Base-by-base conservation (phyloP, 495 filamentous ascomycete genomes). In the Cercophora newfieldiana region DNA sequence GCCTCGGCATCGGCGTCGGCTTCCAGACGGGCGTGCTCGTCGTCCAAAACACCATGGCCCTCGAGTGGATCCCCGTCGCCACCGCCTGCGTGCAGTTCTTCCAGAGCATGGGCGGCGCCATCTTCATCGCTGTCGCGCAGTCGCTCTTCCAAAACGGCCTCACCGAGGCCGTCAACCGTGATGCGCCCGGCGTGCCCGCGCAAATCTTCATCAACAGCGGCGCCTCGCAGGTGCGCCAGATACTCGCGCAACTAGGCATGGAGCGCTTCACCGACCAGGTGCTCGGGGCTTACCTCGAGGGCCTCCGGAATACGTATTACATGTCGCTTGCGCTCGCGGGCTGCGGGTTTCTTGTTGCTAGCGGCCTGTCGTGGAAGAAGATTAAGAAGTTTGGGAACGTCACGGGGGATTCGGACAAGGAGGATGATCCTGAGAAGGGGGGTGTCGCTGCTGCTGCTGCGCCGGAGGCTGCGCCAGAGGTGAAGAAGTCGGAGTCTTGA, bases 61-160 rank as follows among this genome's bases (percentile, higher is more conserved):
- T 77, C 19, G 80, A 81, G 2, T 85, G 90, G 72, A 82, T 91
- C 2, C 78, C 90, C 12, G 85, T 85, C 7, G 90, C 83, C 44
- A 86, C 87, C 0, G 81, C 88, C 0, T 74, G 87, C 31, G 86
- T 91, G 68, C 84, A 91, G 65, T 89, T 92, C 71, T 76, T 82
- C 63, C 90, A 92, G 75, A 80, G 80, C 6, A 75, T 94, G 7
- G 89, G 90, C 31, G 89, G 88, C 66, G 85, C 90, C n/a, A 74
- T 92, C 56, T 91, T 89, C 69, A 81, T 90, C 66, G 83, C 87
- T 3, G 80, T 90, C n/a, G 87, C 80, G 0, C 85, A 92, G 73
- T 82, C 82, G 18, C 79, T 91, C 12, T 90, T 92, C 79, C 82
- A 85, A 62, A 88, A 90, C 72, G 79, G 81, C 0, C 77, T 91